phyloP scores from a whole-genome alignment of 441 rosid genomes.

The Brassica hybrid region DNA sequence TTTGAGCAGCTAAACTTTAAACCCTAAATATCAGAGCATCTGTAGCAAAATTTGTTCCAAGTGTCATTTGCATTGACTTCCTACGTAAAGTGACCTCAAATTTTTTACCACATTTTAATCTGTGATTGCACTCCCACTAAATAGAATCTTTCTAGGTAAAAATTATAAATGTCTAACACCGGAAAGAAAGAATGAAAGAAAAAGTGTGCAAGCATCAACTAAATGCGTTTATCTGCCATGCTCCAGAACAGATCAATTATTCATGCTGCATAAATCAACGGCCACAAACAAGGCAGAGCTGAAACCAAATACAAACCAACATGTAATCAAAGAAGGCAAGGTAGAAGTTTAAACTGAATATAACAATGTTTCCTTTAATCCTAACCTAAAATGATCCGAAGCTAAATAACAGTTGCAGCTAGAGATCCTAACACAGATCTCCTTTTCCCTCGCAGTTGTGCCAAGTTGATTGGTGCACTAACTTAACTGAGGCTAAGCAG shows the following conservation, averaged over 20 bases:
- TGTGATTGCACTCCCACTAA: not conserved
- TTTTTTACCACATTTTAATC: no score
- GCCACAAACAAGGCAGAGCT: conserved; percentile 11
- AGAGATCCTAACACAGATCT: conserved; percentile 47
- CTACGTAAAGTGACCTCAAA: conserved; percentile 19
- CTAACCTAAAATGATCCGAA: conserved; percentile 10
- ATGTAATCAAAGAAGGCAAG: not conserved
- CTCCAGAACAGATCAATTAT: conserved; percentile 23
- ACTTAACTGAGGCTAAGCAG: conserved; percentile 57
- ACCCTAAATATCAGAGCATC: conserved; percentile 33
- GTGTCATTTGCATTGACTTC: conserved; percentile 26
- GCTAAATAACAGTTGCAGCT: not conserved
- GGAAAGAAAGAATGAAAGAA: conserved; percentile 4
- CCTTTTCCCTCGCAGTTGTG: conserved; percentile 50
- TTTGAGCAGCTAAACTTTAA: conserved; percentile 29
- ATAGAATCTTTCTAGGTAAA: conserved; percentile 22
- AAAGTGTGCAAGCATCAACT: conserved; percentile 19
- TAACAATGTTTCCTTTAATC: conserved; percentile 10
- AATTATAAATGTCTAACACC: conserved; percentile 16
- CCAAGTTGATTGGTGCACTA: conserved; percentile 59
- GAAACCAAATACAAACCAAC: conserved; percentile 27
- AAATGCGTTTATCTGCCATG: conserved; percentile 20
- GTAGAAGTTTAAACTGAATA: conserved; percentile 4
- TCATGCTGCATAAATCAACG: conserved; percentile 19
- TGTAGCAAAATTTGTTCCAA: conserved; percentile 18